Base-by-base conservation (phyloP, 2,329 filamentous ascomycete species). In the Sporothrix phasma region DNA sequence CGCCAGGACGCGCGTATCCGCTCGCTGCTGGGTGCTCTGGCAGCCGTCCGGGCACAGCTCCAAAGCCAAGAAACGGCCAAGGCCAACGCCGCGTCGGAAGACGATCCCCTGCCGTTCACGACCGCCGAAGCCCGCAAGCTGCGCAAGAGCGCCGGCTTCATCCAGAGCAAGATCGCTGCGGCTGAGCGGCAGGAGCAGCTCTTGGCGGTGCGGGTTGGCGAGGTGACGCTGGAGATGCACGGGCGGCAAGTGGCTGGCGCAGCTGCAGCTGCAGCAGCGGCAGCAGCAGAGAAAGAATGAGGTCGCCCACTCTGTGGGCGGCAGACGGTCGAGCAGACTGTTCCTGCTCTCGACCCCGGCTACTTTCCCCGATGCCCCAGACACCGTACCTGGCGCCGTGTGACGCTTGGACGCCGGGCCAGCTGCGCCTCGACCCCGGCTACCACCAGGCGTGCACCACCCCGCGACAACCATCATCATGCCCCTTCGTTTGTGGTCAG, bases 171-270 rank as follows among this genome's bases (percentile, higher is more conserved):
- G 64, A 75, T 84, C 37, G 69, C 72, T n/a, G 74, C 78, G 49
- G 77, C 75, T 0, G 76, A 77, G 2, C 73, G 76, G 61, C 79
- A 83, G 68, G 78, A 84, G 68, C 76, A 73, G 62, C 68, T 73
- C 17, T 76, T 83, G 6, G 70, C 80, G 45, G 64, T 73, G 17
- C 74, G 81, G 2, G 72, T 85, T n/a, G 73, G 76, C 13, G 80
- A 84, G 64, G 68, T 85, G 15, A 74, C 77, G 39, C 71, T 79
- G 17, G 80, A 84, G 70, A 76, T 81, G 15, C 76, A 78, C 67
- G 77, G 75, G 45, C 74, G 76, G 3, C 76, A 79, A n/a, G 61
- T 71, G 76, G 2, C 76, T 74, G 74, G 68, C 69, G 34, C 72
- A 74, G 43, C 70, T 75, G 1, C 71, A 72, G 47, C 61, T 49